phyloP scores from a whole-genome alignment of 83 land plant species.

The Picea abies region DNA sequence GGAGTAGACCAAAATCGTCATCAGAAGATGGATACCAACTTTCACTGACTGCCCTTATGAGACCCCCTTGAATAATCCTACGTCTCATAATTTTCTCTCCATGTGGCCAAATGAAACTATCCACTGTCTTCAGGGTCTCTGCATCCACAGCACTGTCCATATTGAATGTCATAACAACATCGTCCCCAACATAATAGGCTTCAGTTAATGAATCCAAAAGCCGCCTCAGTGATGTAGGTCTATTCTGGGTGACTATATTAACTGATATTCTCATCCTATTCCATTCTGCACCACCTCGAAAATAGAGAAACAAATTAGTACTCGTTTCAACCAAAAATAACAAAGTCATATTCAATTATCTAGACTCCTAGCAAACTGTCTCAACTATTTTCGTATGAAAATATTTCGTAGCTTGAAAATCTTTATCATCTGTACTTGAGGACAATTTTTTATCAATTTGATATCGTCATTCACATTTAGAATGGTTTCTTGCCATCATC shows the following conservation, averaged over 20 bases:
- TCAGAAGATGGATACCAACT: conserved; percentile 53
- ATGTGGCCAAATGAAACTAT: conserved; percentile 40
- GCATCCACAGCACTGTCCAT: conserved; percentile 51
- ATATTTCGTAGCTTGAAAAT: no score
- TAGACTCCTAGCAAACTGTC: no score
- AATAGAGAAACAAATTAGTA: not conserved
- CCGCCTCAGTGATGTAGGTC: conserved; percentile 30
- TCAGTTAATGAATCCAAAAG: conserved; percentile 31
- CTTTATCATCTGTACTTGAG: no score
- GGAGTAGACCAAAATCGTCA: conserved; percentile 45
- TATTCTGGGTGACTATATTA: conserved; percentile 47
- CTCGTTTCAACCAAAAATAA: not conserved
- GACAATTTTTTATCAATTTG: no score
- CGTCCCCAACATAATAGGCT: conserved; percentile 51
- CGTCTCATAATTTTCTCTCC: conserved; percentile 35
- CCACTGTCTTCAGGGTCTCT: conserved; percentile 29
- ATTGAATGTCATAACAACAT: conserved; percentile 34
- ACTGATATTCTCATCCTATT: conserved; percentile 46
- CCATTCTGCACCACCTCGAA: conserved; percentile 34
- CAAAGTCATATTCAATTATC: not conserved
- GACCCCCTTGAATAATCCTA: conserved; percentile 45
- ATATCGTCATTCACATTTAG: no score
- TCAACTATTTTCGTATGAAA: no score
- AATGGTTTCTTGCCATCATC: no score
- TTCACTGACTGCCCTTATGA: conserved; percentile 52